A percentile compares a stretch with the other conserved stretches of the same genome.
phyloP scores from a whole-genome alignment of 2,329 filamentous ascomycete genomes.

The Aspergillus viridinutans region DNA sequence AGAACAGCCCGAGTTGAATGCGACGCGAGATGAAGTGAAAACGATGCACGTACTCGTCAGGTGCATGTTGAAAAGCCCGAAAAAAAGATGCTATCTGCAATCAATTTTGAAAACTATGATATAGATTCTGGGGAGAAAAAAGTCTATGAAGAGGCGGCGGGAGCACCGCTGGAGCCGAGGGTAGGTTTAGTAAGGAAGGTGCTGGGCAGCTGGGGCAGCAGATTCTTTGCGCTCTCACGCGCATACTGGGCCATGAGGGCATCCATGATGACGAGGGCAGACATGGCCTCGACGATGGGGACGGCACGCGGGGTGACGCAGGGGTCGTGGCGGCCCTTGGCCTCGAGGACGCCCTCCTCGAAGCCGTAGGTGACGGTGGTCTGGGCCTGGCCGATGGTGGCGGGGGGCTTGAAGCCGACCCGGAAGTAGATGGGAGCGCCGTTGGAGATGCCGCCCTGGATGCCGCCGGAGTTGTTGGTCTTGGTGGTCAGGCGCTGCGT shows the following conservation, averaged over 20 bases:
- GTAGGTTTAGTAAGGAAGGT: conserved; percentile 34
- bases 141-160: background rate
- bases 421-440: conserved; percentile 92
- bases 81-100: background rate
- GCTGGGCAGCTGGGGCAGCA: conserved; percentile 41
- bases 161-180: background rate
- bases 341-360: conserved; percentile 71
- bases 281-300: conserved; percentile 73
- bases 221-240: conserved; percentile 46
- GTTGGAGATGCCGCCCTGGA: conserved; percentile 94
- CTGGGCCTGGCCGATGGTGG: conserved; percentile 88
- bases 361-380: conserved; percentile 76
- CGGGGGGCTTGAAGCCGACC: conserved; percentile 89
- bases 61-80: background rate
- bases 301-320: conserved; percentile 87
- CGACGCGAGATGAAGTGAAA: background rate
- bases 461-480: conserved; percentile 92
- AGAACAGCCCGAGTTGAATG: background rate
- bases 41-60: background rate
- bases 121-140: background rate
- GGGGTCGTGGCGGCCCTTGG: conserved; percentile 91
- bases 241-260: conserved; percentile 77
- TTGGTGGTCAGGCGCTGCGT: conserved; percentile 68
- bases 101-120: background rate
- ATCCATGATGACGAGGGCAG: conserved; percentile 81